phyloP scores from a whole-genome alignment of 441 rosid species.

The Syzygium syzygioides region DNA sequence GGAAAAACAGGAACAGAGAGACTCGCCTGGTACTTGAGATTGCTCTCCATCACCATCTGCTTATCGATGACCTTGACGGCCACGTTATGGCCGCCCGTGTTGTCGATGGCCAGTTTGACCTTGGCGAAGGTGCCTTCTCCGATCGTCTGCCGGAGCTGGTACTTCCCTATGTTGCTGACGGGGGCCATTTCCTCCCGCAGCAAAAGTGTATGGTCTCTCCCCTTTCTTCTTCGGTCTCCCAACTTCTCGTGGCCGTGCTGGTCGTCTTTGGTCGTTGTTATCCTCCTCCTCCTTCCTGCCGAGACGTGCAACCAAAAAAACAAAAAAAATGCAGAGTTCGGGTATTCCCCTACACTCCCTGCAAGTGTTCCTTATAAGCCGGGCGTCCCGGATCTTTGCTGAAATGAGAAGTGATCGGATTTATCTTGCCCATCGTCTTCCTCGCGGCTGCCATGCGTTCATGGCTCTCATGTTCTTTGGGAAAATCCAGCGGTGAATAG shows the following conservation, averaged over 20 bases:
- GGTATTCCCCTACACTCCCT: conserved; percentile 2
- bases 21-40: conserved; percentile 62
- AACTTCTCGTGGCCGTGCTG: not conserved
- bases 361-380: conserved; percentile 20
- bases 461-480: not conserved
- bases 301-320: not conserved
- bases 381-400: not conserved
- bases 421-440: not conserved
- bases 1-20: not conserved
- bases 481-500: not conserved
- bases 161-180: conserved; percentile 56
- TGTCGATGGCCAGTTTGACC: conserved; percentile 76
- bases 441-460: not conserved
- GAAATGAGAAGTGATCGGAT: not conserved
- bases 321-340: not conserved
- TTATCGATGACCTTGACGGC: conserved; percentile 85
- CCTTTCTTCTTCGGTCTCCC: not conserved
- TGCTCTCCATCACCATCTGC: conserved; percentile 50
- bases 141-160: conserved; percentile 61
- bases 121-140: conserved; percentile 94
- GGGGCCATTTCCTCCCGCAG: conserved; percentile 29
- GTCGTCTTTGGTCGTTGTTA: not conserved
- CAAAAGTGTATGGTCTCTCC: not conserved
- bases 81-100: conserved; percentile 36
- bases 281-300: not conserved